phyloP scores from a whole-genome alignment of 805 yeast genomes.

The Saccharomycopsis babjevae region DNA sequence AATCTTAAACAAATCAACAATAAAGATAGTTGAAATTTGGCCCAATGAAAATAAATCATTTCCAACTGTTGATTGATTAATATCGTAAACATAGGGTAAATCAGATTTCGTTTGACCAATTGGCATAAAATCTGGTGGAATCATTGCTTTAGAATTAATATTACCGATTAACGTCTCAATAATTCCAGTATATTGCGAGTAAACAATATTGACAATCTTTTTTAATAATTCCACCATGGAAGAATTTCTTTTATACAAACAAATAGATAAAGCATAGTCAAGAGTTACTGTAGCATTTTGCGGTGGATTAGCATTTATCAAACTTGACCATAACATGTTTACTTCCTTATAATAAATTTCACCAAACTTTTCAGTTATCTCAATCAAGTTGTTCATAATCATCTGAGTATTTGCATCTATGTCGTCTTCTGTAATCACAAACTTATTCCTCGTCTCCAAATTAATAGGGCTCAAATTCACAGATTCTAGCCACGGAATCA shows the following conservation, averaged over 20 bases:
- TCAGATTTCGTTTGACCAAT: neutral
- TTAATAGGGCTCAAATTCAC: slow-evolving; percentile 38
- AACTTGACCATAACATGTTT: slow-evolving; percentile 90
- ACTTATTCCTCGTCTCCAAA: neutral
- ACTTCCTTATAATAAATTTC: slow-evolving; percentile 74
- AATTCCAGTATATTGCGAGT: slow-evolving; percentile 41
- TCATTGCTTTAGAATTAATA: slow-evolving; percentile 78
- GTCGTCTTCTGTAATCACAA: neutral
- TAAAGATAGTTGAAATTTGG: slow-evolving; percentile 73
- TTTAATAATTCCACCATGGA: slow-evolving; percentile 68
- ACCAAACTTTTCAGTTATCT: slow-evolving; percentile 71
- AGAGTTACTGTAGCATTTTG: slow-evolving; percentile 64
- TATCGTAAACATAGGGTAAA: slow-evolving; percentile 58
- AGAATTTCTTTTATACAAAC: slow-evolving; percentile 62
- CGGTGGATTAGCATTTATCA: slow-evolving; percentile 64
- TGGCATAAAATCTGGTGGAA: slow-evolving; percentile 49
- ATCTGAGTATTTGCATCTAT: slow-evolving; percentile 29
- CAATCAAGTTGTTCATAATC: slow-evolving; percentile 75
- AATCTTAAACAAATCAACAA: slow-evolving; percentile 68
- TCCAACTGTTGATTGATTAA: slow-evolving; percentile 37
- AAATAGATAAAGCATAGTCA: slow-evolving; percentile 56
- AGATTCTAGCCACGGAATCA: slow-evolving; percentile 89
- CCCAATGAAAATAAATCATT: slow-evolving; percentile 77
- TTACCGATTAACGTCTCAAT: slow-evolving; percentile 58
- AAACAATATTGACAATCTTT: slow-evolving; percentile 71